Percentiles rank a stretch among this genome's conserved stretches.
Conservation (phyloP, 1,139 yeast species). For the Scheffersomyces titani region DNA sequence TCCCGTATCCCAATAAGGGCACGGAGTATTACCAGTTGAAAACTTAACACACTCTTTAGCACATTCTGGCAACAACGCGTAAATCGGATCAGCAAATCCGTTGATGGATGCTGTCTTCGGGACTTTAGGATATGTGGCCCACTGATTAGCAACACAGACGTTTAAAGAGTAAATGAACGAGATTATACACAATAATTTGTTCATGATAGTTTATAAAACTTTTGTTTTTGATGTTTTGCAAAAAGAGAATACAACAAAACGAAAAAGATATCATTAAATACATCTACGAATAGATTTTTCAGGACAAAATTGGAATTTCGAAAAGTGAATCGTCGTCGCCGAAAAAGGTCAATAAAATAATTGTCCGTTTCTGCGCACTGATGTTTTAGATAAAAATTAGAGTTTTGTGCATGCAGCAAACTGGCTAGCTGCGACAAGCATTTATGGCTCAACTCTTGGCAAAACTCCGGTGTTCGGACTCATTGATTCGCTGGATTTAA, state of each 20-base stretch:
- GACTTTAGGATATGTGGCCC: slow-evolving; percentile 47
- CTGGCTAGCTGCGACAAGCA: neutral
- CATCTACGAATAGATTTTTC: neutral
- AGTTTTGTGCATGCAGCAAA: neutral
- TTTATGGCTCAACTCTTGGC: neutral
- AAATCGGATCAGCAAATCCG: slow-evolving; percentile 55
- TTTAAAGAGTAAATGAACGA: neutral
- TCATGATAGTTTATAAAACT: neutral
- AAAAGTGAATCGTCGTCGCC: neutral
- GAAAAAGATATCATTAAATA: neutral
- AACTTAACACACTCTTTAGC: slow-evolving; percentile 44
- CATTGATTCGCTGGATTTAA: neutral
- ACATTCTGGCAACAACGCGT: slow-evolving; percentile 36
- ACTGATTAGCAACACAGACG: slow-evolving; percentile 8
- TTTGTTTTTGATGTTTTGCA: neutral
- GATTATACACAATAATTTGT: neutral
- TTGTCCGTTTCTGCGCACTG: neutral
- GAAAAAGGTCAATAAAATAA: neutral
- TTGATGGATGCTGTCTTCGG: slow-evolving; percentile 52
- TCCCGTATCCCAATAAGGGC: slow-evolving; percentile 59
- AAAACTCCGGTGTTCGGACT: neutral
- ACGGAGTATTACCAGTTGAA: slow-evolving; percentile 38
- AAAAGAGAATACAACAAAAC: neutral
- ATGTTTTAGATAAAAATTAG: neutral
- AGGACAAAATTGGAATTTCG: neutral